These are phyloP conservation scores for Corymbia calophylla DNA, from an alignment of 441 rosid species.

Conservation along the genomic window DNA sequence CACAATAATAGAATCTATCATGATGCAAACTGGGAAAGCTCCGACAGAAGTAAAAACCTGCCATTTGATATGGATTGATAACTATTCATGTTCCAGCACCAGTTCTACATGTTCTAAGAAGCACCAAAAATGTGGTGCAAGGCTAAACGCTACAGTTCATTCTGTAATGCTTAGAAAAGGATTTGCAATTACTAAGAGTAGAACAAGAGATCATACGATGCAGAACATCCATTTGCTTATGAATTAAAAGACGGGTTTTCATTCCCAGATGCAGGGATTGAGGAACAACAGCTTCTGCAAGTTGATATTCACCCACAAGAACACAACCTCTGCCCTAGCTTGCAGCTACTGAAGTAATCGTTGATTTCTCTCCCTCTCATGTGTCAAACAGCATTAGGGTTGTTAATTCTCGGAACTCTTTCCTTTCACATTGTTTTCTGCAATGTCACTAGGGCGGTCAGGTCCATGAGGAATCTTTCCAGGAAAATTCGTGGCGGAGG, in stretches of 20 bases:
- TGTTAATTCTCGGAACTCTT: conserved; percentile 21
- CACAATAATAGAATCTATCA: neutral
- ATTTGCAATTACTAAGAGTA: neutral
- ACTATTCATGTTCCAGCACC: neutral
- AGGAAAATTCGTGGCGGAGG: conserved; percentile 56
- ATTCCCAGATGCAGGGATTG: neutral
- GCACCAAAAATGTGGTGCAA: neutral
- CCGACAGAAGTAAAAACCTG: neutral
- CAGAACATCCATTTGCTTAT: neutral
- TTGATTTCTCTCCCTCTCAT: neutral
- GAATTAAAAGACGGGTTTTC: neutral
- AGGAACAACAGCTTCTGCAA: neutral
- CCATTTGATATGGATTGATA: neutral
- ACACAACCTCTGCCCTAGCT: neutral
- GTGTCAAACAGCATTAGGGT: conserved; percentile 4
- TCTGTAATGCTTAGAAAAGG: neutral
- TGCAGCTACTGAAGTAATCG: neutral
- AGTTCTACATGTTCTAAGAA: neutral
- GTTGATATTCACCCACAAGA: neutral
- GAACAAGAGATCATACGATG: neutral
- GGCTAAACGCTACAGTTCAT: neutral
- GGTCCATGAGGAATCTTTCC: conserved; percentile 72
- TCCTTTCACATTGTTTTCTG: conserved; percentile 15
- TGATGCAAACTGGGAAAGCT: neutral
- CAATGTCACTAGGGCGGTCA: conserved; percentile 45